Evolutionary conservation across 2,329 filamentous ascomycete genomes (phyloP).

Genomic region (Raffaelea arxii): DNA sequence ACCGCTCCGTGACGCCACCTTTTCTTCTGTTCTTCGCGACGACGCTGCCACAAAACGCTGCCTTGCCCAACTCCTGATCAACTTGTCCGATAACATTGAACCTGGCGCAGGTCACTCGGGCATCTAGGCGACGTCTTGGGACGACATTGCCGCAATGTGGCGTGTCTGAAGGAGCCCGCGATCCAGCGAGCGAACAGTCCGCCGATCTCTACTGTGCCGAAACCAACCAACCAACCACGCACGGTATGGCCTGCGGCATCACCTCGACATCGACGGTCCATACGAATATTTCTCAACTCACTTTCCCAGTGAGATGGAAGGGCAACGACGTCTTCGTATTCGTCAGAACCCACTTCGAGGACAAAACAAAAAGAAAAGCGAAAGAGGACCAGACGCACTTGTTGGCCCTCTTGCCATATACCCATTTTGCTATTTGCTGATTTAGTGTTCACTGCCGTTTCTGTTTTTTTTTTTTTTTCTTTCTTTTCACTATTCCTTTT

Average conservation of each 20-base stretch:
- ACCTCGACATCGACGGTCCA: no score
- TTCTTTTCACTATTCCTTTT: background rate
- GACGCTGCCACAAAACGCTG: slow-evolving; percentile 97
- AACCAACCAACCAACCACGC: no score
- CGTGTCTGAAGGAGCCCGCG: background rate
- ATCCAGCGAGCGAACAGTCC: no score
- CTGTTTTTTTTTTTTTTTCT: background rate
- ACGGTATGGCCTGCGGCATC: no score
- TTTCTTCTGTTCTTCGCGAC: slow-evolving; percentile 90
- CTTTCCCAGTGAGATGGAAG: background rate
- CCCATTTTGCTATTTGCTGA: background rate
- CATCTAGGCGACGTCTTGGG: slow-evolving; percentile 2
- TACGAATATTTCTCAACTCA: background rate
- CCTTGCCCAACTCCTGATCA: slow-evolving; percentile 92
- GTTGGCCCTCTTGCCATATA: slow-evolving; percentile 1
- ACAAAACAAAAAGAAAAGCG: background rate
- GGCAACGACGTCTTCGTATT: background rate
- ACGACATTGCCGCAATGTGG: background rate
- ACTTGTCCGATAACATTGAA: slow-evolving; percentile 80
- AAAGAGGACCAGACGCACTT: background rate
- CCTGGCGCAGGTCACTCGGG: slow-evolving; percentile 17
- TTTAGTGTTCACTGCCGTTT: background rate
- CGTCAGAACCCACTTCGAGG: background rate
- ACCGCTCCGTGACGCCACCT: slow-evolving; percentile 96
- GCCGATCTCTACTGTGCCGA: no score